phyloP scores from a whole-genome alignment of 2,329 filamentous ascomycete species.

The Pseudogymnoascus sp. region DNA sequence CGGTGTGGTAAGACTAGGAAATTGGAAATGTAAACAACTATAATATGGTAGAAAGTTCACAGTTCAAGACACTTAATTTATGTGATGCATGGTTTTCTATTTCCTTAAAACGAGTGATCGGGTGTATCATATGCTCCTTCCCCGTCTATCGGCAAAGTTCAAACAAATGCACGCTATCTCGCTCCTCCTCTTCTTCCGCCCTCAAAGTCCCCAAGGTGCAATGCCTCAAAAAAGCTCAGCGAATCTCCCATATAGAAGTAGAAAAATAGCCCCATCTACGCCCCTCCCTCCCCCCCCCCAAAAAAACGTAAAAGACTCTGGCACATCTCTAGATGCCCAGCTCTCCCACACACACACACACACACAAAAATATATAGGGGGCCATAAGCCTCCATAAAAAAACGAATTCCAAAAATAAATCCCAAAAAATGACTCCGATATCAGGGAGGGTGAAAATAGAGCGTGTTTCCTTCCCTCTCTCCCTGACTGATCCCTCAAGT shows the following conservation, averaged over 20 bases:
- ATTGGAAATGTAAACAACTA: not conserved
- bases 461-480: not conserved
- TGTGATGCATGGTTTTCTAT: constrained; percentile 3
- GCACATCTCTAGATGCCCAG: constrained; percentile 1
- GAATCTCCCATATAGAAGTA: not conserved
- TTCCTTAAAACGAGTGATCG: not conserved
- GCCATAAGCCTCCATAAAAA: not conserved
- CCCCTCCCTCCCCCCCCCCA: not conserved
- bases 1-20: not conserved
- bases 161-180: not conserved
- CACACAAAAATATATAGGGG: not conserved
- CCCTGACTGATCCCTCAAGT: not conserved
- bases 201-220: not conserved
- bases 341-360: not conserved
- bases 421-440: constrained; percentile 5
- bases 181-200: not conserved
- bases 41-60: not conserved
- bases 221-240: no score
- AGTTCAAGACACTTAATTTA: not conserved
- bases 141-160: constrained; percentile 1
- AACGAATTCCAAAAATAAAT: not conserved
- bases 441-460: constrained; percentile 2
- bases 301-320: not conserved
- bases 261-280: not conserved
- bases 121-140: constrained; percentile 5